Base-by-base conservation (phyloP, 495 filamentous ascomycete genomes). In the Trichodelitschia bisporula region DNA sequence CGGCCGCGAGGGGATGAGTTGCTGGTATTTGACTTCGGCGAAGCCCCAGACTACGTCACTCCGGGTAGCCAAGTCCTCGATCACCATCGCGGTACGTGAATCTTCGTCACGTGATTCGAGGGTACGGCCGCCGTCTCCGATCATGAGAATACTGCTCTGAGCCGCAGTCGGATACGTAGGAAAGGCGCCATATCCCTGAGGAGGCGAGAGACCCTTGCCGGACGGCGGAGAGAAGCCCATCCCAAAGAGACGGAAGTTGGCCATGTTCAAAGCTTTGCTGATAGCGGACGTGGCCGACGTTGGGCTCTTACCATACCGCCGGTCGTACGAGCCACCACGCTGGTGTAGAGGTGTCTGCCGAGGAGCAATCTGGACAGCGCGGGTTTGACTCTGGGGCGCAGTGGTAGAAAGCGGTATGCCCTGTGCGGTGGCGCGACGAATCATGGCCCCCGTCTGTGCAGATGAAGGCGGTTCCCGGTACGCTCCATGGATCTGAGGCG, bases 11-110 rank as follows among this genome's bases (percentile, higher is more conserved):
- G 86, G 86, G 9, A 95, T 64, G 19, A 97, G 62, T 44, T 97
- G 86, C 50, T 86, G 86, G 55, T 84, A 93, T 52, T 97, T 97
- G 36, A 97, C 83, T 50, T 95, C 86, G 6, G 86, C 86, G 51
- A 95, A 93, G 14, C 79, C 79, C 46, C 77, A 95, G 1, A 97
- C 80, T 18, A 93, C 83, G 45, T 97, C 82, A 39, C 79, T 91
- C 17, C 78, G 69, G 11, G 75, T 82, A 4, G 89, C 89, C 30
- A 71, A 72, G 34, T 95, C 82, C 49, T 97, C 86, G 23, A 95
- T 76, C 18, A 60, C 62, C 33, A 82, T 67, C 4, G 86, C 64
- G 16, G 73, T 69, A 43, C 61, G 65, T 26, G 62, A 56, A 46
- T 97, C 86, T 44, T 95, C 82, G 35, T 95, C 84, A 5, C 66